These are phyloP conservation scores for Phytophthora ramorum DNA, from an alignment of 352 stramenopile species.

Conservation along the genomic window DNA sequence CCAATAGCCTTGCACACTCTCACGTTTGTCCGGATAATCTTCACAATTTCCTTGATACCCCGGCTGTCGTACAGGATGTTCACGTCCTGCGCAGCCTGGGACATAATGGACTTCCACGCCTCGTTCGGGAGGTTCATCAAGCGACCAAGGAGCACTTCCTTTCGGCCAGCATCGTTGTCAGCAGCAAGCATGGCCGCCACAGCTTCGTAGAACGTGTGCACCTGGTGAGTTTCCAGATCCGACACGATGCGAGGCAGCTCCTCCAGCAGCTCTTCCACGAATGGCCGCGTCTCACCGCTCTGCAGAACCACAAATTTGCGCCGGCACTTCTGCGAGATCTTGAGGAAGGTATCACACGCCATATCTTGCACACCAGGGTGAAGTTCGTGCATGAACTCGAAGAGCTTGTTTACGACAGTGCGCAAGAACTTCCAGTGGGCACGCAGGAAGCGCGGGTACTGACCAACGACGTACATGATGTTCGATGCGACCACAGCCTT, in stretches of 20 bases:
- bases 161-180: constrained; percentile 81
- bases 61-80: constrained; percentile 80
- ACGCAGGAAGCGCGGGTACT: constrained; percentile 99
- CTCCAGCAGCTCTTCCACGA: constrained; percentile 97
- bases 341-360: constrained; percentile 99
- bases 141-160: constrained; percentile 91
- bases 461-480: constrained; percentile 99
- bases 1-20: constrained; percentile 96
- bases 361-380: constrained; percentile 99
- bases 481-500: constrained; percentile 99
- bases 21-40: constrained; percentile 99
- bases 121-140: constrained; percentile 97
- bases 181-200: constrained; percentile 92
- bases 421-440: constrained; percentile 99
- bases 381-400: constrained; percentile 99
- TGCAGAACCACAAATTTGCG: constrained; percentile 98
- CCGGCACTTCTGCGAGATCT: constrained; percentile 98
- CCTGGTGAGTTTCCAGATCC: constrained; percentile 98
- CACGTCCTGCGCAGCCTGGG: constrained; percentile 74
- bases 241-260: constrained; percentile 96
- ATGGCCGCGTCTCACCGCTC: constrained; percentile 92
- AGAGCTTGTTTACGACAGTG: constrained; percentile 99
- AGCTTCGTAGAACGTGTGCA: constrained; percentile 99
- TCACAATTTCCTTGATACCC: constrained; percentile 94
- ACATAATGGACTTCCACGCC: constrained; percentile 90